Evolutionary conservation across 108 stramenopile species (phyloP), one percentile per base, ranked within the genome.

Genomic region (Cyclotella cryptica): DNA sequence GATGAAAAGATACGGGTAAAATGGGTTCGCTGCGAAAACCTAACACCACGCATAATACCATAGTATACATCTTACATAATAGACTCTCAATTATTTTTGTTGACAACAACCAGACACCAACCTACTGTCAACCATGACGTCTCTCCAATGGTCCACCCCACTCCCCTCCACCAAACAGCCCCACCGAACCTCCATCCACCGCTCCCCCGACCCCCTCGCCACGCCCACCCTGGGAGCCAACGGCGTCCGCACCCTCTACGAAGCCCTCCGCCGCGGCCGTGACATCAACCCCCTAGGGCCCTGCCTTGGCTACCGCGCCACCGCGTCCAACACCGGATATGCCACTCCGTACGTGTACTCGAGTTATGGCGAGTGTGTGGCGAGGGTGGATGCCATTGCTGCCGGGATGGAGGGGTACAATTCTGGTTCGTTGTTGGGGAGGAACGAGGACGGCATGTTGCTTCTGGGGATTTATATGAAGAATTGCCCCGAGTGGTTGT

Each of bases 401-500:
- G 92, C 92, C 30, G 94, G 94, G 14, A 74, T 95, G 72, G 92
- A 93, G 29, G 71, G 52, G 14, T 30, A 30, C 44, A 39, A 68
- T 15, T 59, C 67, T 10, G 64, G 90, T 68, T 69, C 86, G 46
- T 57, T 95, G 69, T 58, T 92, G 15, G 69, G 73, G 44, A 81
- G 80, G 54, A 95, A 88, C 45, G 80, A 89, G 1, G 94, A 93
- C 60, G 87, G 86, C 17, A 81, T 93, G 85, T 63, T 76, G 27
- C 66, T 92, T 80, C 70, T 97, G 27, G 96, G 90, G 10, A 61
- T 99, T 62, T 98, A 93, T 88, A 92, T 93, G 86, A 94, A 89
- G 74, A 99, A 99, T 66, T 93, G 94, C 53, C 85, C 95, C 68
- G 98, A 99, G 80, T 98, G 97, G 97, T 62, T 96, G 60, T 77